Conservation (phyloP, 495 filamentous ascomycete genomes). For the Thermochaetoides thermophila region DNA sequence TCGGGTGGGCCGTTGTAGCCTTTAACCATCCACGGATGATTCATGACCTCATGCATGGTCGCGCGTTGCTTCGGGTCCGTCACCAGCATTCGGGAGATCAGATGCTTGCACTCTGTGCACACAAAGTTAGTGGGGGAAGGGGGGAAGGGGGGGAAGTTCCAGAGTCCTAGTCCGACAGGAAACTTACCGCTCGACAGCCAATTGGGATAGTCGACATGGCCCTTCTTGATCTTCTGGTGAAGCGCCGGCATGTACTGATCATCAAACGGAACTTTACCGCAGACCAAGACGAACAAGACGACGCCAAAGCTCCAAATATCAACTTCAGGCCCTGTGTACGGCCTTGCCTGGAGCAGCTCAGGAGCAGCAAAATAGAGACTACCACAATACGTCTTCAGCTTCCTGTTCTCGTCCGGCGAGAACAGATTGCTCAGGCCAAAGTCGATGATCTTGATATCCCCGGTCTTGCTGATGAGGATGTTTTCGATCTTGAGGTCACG, state of each 20-base stretch:
- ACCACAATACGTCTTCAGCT: conserved; percentile 90
- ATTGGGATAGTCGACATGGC: conserved; percentile 84
- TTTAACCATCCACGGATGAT: conserved; percentile 95
- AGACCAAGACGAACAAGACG: conserved; percentile 95
- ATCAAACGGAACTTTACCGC: conserved; percentile 96
- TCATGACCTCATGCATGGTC: conserved; percentile 82
- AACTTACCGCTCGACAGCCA: conserved; percentile 76
- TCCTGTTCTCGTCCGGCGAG: conserved; percentile 55
- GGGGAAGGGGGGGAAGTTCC: not conserved
- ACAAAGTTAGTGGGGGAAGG: not conserved
- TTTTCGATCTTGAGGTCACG: conserved; percentile 98
- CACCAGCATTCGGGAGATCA: conserved; percentile 92
- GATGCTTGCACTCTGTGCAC: conserved; percentile 68
- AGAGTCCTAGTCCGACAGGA: no score
- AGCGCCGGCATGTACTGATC: conserved; percentile 98
- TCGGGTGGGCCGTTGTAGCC: conserved; percentile 76
- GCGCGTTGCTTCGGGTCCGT: conserved; percentile 84
- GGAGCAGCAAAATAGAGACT: conserved; percentile 97
- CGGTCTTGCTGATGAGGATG: conserved; percentile 97
- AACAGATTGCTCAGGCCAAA: conserved; percentile 97
- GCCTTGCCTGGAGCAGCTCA: conserved; percentile 81
- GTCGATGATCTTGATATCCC: conserved; percentile 99
- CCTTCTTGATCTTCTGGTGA: conserved; percentile 98
- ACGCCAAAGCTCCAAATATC: conserved; percentile 99
- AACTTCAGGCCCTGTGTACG: conserved; percentile 92